Conservation (phyloP, 495 filamentous ascomycete species). For the Penicillium parvum region DNA sequence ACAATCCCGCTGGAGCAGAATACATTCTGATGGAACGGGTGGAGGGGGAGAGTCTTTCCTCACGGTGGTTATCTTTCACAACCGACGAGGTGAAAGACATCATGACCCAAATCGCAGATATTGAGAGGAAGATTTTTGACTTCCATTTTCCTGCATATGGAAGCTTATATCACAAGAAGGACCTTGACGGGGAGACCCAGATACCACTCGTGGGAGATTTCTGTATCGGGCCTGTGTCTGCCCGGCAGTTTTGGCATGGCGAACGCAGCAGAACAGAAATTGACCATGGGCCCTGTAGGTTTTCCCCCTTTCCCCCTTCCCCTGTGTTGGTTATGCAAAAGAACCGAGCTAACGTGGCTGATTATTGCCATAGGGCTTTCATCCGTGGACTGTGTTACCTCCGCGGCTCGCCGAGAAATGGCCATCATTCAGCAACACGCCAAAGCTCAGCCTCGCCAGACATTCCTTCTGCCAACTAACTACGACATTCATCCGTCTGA, state of each 20-base stretch:
- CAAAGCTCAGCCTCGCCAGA: constrained; percentile 29
- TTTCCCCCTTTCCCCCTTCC: constrained; percentile 3
- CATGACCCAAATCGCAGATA: constrained; percentile 35
- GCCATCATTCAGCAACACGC: constrained; percentile 24
- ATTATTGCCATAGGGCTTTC: constrained; percentile 27
- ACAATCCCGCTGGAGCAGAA: constrained; percentile 32
- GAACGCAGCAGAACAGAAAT: constrained; percentile 27
- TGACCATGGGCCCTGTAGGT: constrained; percentile 38
- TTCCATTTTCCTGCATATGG: constrained; percentile 34
- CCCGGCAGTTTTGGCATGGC: constrained; percentile 36
- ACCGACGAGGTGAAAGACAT: constrained; percentile 34
- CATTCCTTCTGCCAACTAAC: constrained; percentile 31
- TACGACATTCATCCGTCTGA: constrained; percentile 27
- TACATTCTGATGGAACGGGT: constrained; percentile 39
- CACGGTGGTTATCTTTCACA: constrained; percentile 30
- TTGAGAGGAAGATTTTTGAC: constrained; percentile 34
- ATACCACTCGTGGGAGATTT: constrained; percentile 26
- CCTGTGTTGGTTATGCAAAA: not conserved
- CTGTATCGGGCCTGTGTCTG: constrained; percentile 34
- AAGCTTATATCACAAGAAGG: constrained; percentile 36
- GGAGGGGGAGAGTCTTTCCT: constrained; percentile 31
- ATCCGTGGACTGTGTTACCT: constrained; percentile 26
- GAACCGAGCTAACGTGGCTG: constrained; percentile 10
- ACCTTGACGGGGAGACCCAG: constrained; percentile 21
- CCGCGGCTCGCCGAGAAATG: constrained; percentile 32